phyloP scores from a whole-genome alignment of 2,329 filamentous ascomycete genomes.

The Alternaria panax region DNA sequence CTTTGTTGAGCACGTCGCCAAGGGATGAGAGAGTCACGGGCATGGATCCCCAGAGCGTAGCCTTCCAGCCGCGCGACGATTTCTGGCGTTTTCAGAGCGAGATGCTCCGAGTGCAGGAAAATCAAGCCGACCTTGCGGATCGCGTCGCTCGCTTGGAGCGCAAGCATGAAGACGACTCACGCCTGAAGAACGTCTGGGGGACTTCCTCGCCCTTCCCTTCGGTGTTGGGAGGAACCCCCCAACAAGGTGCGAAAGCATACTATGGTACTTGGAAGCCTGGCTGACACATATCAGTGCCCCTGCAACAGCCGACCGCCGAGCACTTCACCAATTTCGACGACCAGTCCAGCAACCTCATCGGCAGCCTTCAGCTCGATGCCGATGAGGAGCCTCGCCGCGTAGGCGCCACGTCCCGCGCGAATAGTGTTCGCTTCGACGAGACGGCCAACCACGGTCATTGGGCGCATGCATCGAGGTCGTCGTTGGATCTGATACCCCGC shows the following conservation, averaged over 20 bases:
- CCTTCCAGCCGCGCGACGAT: constrained; percentile 70
- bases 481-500: constrained; percentile 80
- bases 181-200: constrained; percentile 85
- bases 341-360: constrained; percentile 79
- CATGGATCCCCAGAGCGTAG: constrained; percentile 70
- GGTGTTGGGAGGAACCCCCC: constrained; percentile 79
- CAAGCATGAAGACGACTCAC: constrained; percentile 68
- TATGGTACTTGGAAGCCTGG: neutral
- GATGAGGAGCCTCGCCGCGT: constrained; percentile 87
- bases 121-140: constrained; percentile 68
- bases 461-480: constrained; percentile 81
- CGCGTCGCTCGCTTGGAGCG: constrained; percentile 68
- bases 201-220: constrained; percentile 87
- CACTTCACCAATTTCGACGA: constrained; percentile 91
- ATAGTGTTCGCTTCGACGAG: constrained; percentile 97
- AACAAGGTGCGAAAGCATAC: constrained; percentile 72
- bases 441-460: constrained; percentile 92
- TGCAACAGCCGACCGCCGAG: constrained; percentile 80
- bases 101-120: constrained; percentile 66
- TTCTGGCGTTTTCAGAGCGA: constrained; percentile 70
- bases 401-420: constrained; percentile 88
- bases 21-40: constrained; percentile 44
- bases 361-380: constrained; percentile 81
- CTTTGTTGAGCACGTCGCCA: constrained; percentile 29
- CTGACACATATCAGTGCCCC: constrained; percentile 66